phyloP scores from a whole-genome alignment of 495 filamentous ascomycete genomes.

The Clohesyomyces aquaticus region DNA sequence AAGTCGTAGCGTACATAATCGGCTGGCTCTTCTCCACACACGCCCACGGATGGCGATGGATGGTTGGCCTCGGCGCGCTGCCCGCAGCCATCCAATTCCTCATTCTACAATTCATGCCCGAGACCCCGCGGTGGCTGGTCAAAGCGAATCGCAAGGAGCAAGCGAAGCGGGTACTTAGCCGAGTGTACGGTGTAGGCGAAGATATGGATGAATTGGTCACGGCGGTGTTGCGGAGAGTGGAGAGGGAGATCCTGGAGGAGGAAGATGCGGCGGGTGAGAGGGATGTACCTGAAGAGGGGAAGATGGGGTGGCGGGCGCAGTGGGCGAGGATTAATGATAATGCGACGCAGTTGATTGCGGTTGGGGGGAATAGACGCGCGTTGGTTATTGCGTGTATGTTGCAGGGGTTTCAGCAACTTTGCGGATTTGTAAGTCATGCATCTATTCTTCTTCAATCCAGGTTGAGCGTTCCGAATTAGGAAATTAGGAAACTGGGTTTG shows the following conservation, averaged over 20 bases:
- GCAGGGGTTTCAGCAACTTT: constrained; percentile 87
- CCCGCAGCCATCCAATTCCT: constrained; percentile 73
- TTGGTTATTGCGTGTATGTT: constrained; percentile 82
- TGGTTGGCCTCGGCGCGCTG: constrained; percentile 81
- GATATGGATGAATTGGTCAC: constrained; percentile 49
- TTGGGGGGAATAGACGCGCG: constrained; percentile 66
- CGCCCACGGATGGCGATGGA: constrained; percentile 79
- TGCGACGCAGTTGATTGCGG: constrained; percentile 50
- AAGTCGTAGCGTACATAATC: constrained; percentile 81
- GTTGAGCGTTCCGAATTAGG: too few species aligned
- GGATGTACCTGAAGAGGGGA: constrained; percentile 37
- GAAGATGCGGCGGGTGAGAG: constrained; percentile 53
- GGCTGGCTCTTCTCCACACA: constrained; percentile 68
- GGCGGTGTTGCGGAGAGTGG: constrained; percentile 64
- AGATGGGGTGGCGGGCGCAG: constrained; percentile 21
- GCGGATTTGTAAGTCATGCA: constrained; percentile 71
- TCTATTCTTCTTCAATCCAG: too few species aligned
- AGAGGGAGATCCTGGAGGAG: constrained; percentile 70
- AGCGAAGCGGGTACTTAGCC: constrained; percentile 65
- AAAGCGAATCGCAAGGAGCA: constrained; percentile 62
- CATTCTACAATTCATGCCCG: constrained; percentile 71
- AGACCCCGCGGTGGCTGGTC: constrained; percentile 86
- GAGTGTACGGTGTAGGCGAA: constrained; percentile 62
- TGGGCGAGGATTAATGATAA: constrained; percentile 21
- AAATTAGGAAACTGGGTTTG: background rate